Evolutionary conservation across 2,329 filamentous ascomycete genomes (phyloP), one percentile per base, ranked within the genome.

Genomic region (Aspergillus fumigatus): DNA sequence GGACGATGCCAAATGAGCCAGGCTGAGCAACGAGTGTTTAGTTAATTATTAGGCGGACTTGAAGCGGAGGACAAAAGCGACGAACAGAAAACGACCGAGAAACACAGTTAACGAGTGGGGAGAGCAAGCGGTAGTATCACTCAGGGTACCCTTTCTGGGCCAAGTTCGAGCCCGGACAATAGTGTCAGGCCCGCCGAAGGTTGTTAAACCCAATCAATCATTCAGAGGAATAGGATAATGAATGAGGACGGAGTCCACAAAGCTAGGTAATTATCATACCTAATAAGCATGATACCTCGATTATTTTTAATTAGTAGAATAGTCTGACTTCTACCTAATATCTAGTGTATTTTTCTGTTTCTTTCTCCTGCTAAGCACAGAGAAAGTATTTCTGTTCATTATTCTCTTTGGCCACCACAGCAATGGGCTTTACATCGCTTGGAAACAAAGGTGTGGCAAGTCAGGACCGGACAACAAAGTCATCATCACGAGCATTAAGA

Each of bases 1-100:
- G 62, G 63, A 65, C 65, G 63, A 66, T 62, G 63, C 65, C 62
- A 62, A 66, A 61, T 59, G 57, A 58, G 58, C 52, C 56, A 62
- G 59, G 59, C 53, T 52, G 52, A 54, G 52, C 61, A 47, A 47
- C 5, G 43, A 47, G 21, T 25, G 43, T 47, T 14, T 47, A 6
- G 19, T 47, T 59, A 54, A 61, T 59, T 61, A 63, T 59, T 61
- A 63, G 61, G 61, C 61, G 60, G 59, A 58, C 58, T 55, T 57
- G 57, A 60, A 64, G 62, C 57, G 60, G 59, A 62, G 59, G 58
- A 50, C 25, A 51, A 58, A 51, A 58, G 29, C 32, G 19, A 48
- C 40, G 32, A 41, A 10, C 21, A 54, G 38, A 49, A 45, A 43
- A 23, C 48, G 43, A 57, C 59, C 48, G 54, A 62, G 26, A 41